phyloP scores from a whole-genome alignment of 2,329 filamentous ascomycete genomes.

The Basipetospora chlamydospora region DNA sequence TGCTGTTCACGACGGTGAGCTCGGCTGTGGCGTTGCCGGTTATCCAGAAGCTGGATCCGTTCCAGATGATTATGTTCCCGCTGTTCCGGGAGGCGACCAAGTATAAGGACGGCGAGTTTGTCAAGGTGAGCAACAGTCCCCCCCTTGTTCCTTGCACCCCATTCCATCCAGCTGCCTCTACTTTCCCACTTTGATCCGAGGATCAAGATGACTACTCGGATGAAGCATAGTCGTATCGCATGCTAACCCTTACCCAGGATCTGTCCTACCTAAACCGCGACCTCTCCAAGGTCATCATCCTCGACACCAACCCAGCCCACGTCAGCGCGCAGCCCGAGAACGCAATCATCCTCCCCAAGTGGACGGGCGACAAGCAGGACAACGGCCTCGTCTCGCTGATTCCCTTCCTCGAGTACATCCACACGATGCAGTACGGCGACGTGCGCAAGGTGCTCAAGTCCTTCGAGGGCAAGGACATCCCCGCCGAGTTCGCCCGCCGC shows the following conservation, averaged over 20 bases:
- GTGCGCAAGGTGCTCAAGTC: slow-evolving; percentile 76
- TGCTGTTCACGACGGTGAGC: slow-evolving; percentile 84
- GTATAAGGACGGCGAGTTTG: slow-evolving; percentile 88
- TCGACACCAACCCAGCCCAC: slow-evolving; percentile 74
- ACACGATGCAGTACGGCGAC: slow-evolving; percentile 82
- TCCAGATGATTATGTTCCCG: slow-evolving; percentile 88
- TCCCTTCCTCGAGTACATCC: slow-evolving; percentile 93
- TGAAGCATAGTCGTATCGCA: no score
- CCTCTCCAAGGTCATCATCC: slow-evolving; percentile 83
- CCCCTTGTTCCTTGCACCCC: not conserved
- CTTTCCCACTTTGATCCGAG: no score
- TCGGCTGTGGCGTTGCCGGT: slow-evolving; percentile 75
- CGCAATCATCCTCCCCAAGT: slow-evolving; percentile 79
- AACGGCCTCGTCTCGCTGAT: slow-evolving; percentile 79
- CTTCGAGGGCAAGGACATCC: slow-evolving; percentile 80
- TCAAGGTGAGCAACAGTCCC: slow-evolving; percentile 54
- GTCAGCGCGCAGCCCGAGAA: slow-evolving; percentile 91
- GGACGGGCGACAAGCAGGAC: slow-evolving; percentile 72
- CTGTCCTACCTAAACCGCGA: slow-evolving; percentile 96
- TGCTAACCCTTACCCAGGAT: slow-evolving; percentile 57
- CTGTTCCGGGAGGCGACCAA: slow-evolving; percentile 93
- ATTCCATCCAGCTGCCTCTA: no score
- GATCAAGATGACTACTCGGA: no score
- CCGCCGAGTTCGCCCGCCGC: slow-evolving; percentile 74
- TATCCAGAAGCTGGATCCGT: slow-evolving; percentile 86